Conservation (phyloP, 495 filamentous ascomycete species). For the Penicillium argentinense region DNA sequence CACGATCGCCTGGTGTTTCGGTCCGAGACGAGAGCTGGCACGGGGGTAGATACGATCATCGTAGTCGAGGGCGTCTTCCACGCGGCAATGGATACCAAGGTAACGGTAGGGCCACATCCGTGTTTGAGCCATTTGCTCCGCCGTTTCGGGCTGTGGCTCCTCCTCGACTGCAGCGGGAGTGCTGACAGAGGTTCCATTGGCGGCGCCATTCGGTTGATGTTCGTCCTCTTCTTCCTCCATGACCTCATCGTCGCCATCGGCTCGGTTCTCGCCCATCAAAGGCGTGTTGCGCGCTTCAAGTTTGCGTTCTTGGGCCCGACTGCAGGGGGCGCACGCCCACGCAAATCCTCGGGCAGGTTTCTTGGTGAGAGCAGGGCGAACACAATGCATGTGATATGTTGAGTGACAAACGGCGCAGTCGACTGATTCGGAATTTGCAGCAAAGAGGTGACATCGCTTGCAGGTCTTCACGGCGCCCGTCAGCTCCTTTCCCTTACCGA, state of each 20-base stretch:
- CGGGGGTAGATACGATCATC: conserved; percentile 98
- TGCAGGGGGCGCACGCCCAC: conserved; percentile 96
- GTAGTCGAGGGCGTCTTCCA: conserved; percentile 95
- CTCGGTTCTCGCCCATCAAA: conserved; percentile 49
- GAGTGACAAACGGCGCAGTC: conserved; percentile 93
- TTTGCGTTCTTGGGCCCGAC: conserved; percentile 87
- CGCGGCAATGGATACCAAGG: conserved; percentile 89
- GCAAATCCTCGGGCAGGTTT: conserved; percentile 98
- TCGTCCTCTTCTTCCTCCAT: conserved; percentile 71
- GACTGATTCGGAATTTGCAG: conserved; percentile 93
- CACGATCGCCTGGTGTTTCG: conserved; percentile 88
- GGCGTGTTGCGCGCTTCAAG: conserved; percentile 90
- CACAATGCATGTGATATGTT: conserved; percentile 99
- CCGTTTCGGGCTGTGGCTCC: conserved; percentile 69
- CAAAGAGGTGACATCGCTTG: conserved; percentile 86
- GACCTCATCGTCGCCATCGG: conserved; percentile 79
- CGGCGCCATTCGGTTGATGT: conserved; percentile 39
- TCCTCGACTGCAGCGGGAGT: conserved; percentile 57
- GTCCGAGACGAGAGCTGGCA: conserved; percentile 88
- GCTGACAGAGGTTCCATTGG: conserved; percentile 54
- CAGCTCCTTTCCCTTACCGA: conserved; percentile 87
- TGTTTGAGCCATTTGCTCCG: conserved; percentile 87
- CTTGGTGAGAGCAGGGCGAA: conserved; percentile 86
- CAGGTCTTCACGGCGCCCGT: conserved; percentile 96
- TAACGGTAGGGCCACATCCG: conserved; percentile 97